Evolutionary conservation across 2,329 filamentous ascomycete species (phyloP), one percentile per base, ranked within the genome.

Genomic region (Phaeomoniella chlamydospora): DNA sequence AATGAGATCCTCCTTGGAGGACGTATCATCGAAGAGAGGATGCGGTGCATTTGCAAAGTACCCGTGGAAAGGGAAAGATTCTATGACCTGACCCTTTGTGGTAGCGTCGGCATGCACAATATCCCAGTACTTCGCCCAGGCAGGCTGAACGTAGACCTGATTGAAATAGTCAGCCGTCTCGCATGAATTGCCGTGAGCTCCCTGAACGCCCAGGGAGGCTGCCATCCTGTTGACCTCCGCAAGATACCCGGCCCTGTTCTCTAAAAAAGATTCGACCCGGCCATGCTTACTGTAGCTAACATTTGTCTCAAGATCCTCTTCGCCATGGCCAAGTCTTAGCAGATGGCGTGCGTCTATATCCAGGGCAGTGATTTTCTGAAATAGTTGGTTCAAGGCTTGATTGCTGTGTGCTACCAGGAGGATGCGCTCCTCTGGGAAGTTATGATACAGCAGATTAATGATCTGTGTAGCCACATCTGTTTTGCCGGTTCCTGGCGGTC

Each of bases 401-500:
- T 98, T 98, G 58, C 88, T 96, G 56, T 98, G 90, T 3, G 90
- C 90, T 43, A 98, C 76, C 29, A 98, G 73, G 13, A 98, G 64
- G 1, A 90, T 98, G 47, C 85, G 80, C 56, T 98, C 86, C 43
- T 79, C 69, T 5, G 90, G 87, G 54, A 94, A 98, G 59, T 96
- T 94, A 64, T 96, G 88, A 53, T 98, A 98, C 47, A 98, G 81
- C 56, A 96, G 94, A 64, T 84, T 94, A 61, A 98, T 98, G 54
- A 96, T 92, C 57, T 98, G 90, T 3, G 88, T 94, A 33, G 86
- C 87, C 36, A 98, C 90, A 58, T 98, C 90, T n/a, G 90, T 98
- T 65, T 98, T 98, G 43, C 92, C 90, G 4, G 90, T 98, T 37
- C 90, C 90, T 5, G 90, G 90, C 37, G 90, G 90, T 1, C 90